Conservation (phyloP, 129 eudicot genomes). For the Gnaphalium uliginosum region DNA sequence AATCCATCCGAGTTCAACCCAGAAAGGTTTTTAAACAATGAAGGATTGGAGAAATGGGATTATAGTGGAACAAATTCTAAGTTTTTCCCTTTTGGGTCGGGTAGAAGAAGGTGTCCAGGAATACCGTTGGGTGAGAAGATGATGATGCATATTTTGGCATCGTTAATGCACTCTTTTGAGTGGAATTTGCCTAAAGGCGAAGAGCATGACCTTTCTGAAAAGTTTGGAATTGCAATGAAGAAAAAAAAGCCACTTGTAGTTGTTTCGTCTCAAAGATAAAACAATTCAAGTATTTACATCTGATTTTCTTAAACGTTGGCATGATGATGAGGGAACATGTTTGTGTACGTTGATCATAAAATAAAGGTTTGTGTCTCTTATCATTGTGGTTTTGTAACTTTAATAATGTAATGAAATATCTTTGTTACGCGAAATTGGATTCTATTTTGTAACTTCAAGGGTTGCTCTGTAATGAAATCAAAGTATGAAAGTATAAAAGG, state of each 20-base stretch:
- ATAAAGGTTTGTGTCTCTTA: not conserved
- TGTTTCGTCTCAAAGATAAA: not conserved
- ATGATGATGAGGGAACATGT: not conserved
- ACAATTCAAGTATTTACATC: not conserved
- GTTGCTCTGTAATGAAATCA: no score
- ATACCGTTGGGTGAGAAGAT: constrained; percentile 19
- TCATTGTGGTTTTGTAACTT: not conserved
- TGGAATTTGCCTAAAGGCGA: constrained; percentile 18
- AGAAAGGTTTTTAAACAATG: constrained; percentile 16
- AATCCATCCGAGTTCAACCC: constrained; percentile 18
- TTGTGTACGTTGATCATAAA: not conserved
- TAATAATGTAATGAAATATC: no score
- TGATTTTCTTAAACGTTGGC: not conserved
- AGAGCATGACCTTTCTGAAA: constrained; percentile 15
- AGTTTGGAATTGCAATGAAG: constrained; percentile 24
- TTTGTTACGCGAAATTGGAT: no score
- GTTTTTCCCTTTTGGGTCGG: constrained; percentile 26
- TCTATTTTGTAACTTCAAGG: no score
- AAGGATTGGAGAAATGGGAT: constrained; percentile 10
- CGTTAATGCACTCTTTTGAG: constrained; percentile 21
- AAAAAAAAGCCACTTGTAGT: constrained; percentile 21
- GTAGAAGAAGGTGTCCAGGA: constrained; percentile 26
- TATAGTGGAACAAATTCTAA: constrained; percentile 15
- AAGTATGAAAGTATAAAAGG: no score
- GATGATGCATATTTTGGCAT: constrained; percentile 28